A percentile compares a stretch with the other conserved stretches of the same genome.
Evolutionary conservation across 2,329 filamentous ascomycete genomes (phyloP).

Genomic region (Cryoendolithus antarcticus): DNA sequence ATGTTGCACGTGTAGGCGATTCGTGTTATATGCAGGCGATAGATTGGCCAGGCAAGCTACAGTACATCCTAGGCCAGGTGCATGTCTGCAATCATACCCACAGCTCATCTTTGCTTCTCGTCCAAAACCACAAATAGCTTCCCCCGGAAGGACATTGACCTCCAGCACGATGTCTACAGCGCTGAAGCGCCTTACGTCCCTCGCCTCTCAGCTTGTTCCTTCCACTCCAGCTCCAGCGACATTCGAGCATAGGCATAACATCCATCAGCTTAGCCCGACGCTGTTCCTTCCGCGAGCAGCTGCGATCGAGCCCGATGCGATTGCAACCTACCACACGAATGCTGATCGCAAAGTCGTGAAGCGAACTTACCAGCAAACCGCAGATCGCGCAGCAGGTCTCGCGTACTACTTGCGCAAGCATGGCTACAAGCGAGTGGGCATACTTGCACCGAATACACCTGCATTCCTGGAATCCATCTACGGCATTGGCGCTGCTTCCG

Average conservation of each 20-base stretch:
- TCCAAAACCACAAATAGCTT: no score
- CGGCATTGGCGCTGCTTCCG: slow-evolving; percentile 71
- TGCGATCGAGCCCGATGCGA: slow-evolving; percentile 66
- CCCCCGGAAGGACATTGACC: no score
- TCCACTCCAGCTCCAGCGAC: slow-evolving; percentile 15
- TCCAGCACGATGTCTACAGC: slow-evolving; percentile 47
- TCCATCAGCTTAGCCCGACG: slow-evolving; percentile 74
- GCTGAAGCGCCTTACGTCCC: slow-evolving; percentile 46
- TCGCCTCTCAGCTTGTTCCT: slow-evolving; percentile 32
- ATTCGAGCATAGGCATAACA: slow-evolving; percentile 39
- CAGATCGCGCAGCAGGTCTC: slow-evolving; percentile 77
- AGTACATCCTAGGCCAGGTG: no score
- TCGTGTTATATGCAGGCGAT: no score
- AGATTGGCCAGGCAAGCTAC: no score
- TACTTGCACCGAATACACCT: slow-evolving; percentile 84
- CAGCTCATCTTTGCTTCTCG: no score
- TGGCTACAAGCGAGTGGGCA: slow-evolving; percentile 63
- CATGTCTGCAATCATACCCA: no score
- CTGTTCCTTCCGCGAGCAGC: slow-evolving; percentile 82
- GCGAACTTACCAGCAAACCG: slow-evolving; percentile 67
- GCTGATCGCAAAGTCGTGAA: slow-evolving; percentile 61
- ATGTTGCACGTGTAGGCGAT: no score
- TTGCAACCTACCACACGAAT: slow-evolving; percentile 74
- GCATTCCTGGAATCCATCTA: slow-evolving; percentile 87
- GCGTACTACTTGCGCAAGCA: slow-evolving; percentile 77